phyloP scores from a whole-genome alignment of 2,329 filamentous ascomycete genomes.

The Fusarium equiseti region DNA sequence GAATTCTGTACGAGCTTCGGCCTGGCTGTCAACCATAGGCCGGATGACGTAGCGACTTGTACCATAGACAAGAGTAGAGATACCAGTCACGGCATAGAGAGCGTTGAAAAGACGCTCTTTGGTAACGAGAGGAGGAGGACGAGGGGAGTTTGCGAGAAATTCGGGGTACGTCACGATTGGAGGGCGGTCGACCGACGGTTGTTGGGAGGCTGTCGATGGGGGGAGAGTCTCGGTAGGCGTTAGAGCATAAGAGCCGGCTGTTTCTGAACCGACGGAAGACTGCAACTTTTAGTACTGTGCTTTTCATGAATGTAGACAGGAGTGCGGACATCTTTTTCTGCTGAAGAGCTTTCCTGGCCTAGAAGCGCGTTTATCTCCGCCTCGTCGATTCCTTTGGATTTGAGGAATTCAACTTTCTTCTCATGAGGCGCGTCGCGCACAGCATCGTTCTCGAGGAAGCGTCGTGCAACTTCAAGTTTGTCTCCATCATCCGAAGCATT shows the following conservation, averaged over 20 bases:
- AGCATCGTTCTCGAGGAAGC: constrained; percentile 80
- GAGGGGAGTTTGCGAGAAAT: constrained; percentile 69
- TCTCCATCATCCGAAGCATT: constrained; percentile 34
- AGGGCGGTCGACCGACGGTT: constrained; percentile 57
- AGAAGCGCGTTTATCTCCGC: constrained; percentile 78
- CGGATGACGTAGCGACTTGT: constrained; percentile 75
- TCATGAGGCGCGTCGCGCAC: constrained; percentile 77
- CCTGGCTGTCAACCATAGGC: constrained; percentile 68
- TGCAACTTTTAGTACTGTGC: background rate
- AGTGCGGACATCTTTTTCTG: constrained; percentile 34
- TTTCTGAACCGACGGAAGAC: constrained; percentile 12
- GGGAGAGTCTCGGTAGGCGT: constrained; percentile 44
- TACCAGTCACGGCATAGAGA: constrained; percentile 67
- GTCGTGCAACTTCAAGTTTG: constrained; percentile 72
- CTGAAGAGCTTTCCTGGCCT: constrained; percentile 40
- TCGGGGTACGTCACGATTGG: constrained; percentile 79
- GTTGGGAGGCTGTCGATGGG: constrained; percentile 40
- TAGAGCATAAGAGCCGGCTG: constrained; percentile 19
- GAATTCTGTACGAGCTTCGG: constrained; percentile 65
- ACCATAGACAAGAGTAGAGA: constrained; percentile 76
- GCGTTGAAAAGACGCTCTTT: constrained; percentile 69
- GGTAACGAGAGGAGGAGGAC: constrained; percentile 72
- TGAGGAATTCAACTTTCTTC: constrained; percentile 81
- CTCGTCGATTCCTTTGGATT: constrained; percentile 77
- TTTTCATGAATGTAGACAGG: too few species aligned